A percentile compares a stretch with the other conserved stretches of the same genome.
Evolutionary conservation across 768 basidiomycete species (phyloP).

Genomic region (Leucogyrophana mollusca): DNA sequence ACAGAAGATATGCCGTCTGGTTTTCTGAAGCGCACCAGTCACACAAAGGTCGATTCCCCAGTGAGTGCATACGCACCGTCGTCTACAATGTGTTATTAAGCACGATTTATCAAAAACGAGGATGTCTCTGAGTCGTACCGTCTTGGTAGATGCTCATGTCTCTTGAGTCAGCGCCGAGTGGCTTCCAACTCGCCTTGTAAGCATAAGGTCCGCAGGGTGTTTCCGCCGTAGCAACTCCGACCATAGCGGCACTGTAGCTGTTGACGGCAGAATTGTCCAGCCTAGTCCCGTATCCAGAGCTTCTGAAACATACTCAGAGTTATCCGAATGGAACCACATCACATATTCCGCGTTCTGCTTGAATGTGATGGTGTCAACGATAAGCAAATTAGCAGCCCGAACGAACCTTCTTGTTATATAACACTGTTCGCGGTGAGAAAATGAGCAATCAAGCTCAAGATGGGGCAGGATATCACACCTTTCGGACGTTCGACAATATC

Average conservation of each 20-base stretch:
- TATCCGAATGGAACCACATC: constrained; percentile 73
- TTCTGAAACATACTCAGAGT: constrained; percentile 45
- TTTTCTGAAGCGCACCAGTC: constrained; percentile 25
- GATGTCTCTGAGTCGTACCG: constrained; percentile 37
- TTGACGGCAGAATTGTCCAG: not conserved
- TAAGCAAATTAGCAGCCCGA: not conserved
- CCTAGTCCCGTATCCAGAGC: not conserved
- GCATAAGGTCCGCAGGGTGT: constrained; percentile 62
- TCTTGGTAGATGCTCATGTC: constrained; percentile 61
- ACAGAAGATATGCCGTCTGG: constrained; percentile 56
- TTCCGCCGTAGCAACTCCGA: constrained; percentile 58
- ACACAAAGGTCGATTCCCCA: not conserved
- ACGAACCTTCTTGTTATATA: not conserved
- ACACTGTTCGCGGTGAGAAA: not conserved
- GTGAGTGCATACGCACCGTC: constrained; percentile 29
- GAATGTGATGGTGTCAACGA: not conserved
- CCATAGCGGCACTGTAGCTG: constrained; percentile 64
- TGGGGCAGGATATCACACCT: constrained; percentile 31
- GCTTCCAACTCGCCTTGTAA: constrained; percentile 53
- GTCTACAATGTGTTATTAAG: constrained; percentile 27
- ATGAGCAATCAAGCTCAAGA: not conserved
- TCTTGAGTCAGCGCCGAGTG: constrained; percentile 57
- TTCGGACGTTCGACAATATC: constrained; percentile 66
- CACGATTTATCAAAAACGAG: not conserved
- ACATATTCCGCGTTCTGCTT: constrained; percentile 58